Base-by-base conservation (phyloP, 352 stramenopile genomes). In the Peronospora belbahrii region DNA sequence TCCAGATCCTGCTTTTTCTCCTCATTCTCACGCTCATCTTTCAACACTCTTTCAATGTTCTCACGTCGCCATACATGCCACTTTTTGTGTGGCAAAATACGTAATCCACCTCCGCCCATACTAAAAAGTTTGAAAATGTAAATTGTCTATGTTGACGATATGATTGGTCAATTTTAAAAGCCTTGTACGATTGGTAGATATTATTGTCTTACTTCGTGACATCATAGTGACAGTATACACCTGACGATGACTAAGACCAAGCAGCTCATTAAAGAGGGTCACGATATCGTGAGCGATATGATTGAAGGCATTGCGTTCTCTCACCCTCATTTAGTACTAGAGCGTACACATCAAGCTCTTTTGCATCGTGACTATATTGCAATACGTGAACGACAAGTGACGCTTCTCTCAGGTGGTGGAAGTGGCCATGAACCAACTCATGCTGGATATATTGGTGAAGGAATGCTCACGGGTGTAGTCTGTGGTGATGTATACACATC, bases 401-500 rank as follows among this genome's bases (percentile, higher is more conserved):
- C 77, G 52, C 60, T 93, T 36, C 42, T 93, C 37, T 89, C 78
- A 10, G 80, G 80, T 20, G 80, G 80, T 11, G 77, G 77, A 34
- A 85, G 66, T 32, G 80, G 80, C 35, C 96, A 99, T 67, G 96
- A 99, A 73, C 96, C 96, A 2, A 80, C 85, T 28, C 95, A 98
- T 68, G 95, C 88, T 7, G 95, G 95, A 4, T 99, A 95, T 72
- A 94, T 99, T 41, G 95, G 95, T 15, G 49, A 86, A 3, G 94
- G 95, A 1, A 98, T 98, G 93, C 80, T 99, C 19, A 97, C 87
- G 11, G 95, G 84, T 18, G 95, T 96, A 9, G 89, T 99, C 10
- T 96, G 92, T 49, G 96, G 96, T 38, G 91, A 82, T 24, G 95
- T 99, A 14, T 99, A 99, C 68, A 95, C 96, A 13, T 97, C 81